Evolutionary conservation across 2,329 filamentous ascomycete genomes (phyloP).

Genomic region (Colletotrichum orchidophilum): DNA sequence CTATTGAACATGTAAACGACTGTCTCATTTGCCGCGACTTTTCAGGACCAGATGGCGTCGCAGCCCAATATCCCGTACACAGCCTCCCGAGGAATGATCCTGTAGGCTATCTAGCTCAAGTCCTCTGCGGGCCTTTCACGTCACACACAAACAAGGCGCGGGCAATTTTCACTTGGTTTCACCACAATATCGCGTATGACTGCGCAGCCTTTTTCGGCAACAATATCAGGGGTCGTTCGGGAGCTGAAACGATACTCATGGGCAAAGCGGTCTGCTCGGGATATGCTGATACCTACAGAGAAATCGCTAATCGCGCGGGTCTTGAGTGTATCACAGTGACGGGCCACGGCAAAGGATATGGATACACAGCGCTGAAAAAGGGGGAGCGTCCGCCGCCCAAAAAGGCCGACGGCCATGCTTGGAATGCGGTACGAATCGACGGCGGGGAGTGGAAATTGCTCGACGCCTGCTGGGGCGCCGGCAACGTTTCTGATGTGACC

Average conservation of each 20-base stretch:
- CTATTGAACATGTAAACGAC: slow-evolving; percentile 41
- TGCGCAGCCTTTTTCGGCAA: slow-evolving; percentile 80
- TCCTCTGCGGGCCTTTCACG: slow-evolving; percentile 81
- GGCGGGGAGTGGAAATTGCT: slow-evolving; percentile 89
- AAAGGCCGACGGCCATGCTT: slow-evolving; percentile 77
- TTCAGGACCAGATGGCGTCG: slow-evolving; percentile 80
- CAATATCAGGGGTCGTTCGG: slow-evolving; percentile 71
- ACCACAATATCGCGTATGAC: slow-evolving; percentile 93
- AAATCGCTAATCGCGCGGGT: slow-evolving; percentile 81
- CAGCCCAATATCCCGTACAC: slow-evolving; percentile 77
- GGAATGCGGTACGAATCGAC: slow-evolving; percentile 93
- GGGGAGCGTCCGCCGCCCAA: slow-evolving; percentile 73
- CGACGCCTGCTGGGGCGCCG: slow-evolving; percentile 94
- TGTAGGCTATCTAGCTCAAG: slow-evolving; percentile 78
- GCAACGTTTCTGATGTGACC: slow-evolving; percentile 64
- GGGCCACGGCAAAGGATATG: slow-evolving; percentile 89
- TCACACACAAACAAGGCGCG: slow-evolving; percentile 91
- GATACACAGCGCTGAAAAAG: slow-evolving; percentile 69
- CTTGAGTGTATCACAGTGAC: slow-evolving; percentile 78
- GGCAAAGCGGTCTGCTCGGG: slow-evolving; percentile 92
- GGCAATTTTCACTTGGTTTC: slow-evolving; percentile 93
- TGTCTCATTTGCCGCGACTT: slow-evolving; percentile 92
- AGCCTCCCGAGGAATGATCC: slow-evolving; percentile 73
- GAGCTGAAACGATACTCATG: slow-evolving; percentile 76
- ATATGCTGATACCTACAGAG: slow-evolving; percentile 84